Evolutionary conservation across 2,329 filamentous ascomycete genomes (phyloP), one percentile per base, ranked within the genome.

Genomic region (Phaeosphaeria sp.): DNA sequence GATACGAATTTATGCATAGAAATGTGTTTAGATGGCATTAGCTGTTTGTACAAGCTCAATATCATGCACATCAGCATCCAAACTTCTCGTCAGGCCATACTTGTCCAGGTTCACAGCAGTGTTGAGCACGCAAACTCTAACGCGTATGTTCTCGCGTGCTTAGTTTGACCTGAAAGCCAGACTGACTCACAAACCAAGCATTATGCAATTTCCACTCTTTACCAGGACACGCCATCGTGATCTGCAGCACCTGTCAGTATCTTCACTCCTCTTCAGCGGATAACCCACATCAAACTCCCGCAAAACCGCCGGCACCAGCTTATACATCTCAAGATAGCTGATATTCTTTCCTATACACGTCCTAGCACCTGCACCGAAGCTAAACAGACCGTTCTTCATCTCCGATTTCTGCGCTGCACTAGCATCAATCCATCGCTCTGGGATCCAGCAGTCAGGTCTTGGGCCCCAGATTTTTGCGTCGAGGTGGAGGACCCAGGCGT

Each of bases 361-460:
- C 21, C 63, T 27, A 6, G 60, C 44, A 1, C 65, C 63, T 2
- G 49, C 51, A 13, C 66, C 65, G 17, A 65, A 64, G 33, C 51
- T 49, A 24, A 61, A 60, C 18, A 62, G 56, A 49, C 44, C 69
- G 55, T 33, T 74, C 71, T 56, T 71, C 73, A 82, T 72, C 18
- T 66, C 65, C 7, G 71, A 63, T 44, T 57, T 54, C 40, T 62
- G 51, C 13, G 51, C 33, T 1, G 45, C 39, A 9, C 24, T 49
- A 7, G 60, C 61, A 11, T 57, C 61, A 13, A 62, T 51, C 64
- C 64, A 68, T 25, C 61, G 53, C 18, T 68, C 65, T 24, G 65
- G 65, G 18, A 56, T 52, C 53, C 53, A 68, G 1, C 15, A 5
- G 2, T 59, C 54, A 24, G 15, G 54, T 51, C 25, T 65, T 48